Evolutionary conservation across 805 yeast genomes (phyloP).

Genomic region (Candida nonsorbophila): DNA sequence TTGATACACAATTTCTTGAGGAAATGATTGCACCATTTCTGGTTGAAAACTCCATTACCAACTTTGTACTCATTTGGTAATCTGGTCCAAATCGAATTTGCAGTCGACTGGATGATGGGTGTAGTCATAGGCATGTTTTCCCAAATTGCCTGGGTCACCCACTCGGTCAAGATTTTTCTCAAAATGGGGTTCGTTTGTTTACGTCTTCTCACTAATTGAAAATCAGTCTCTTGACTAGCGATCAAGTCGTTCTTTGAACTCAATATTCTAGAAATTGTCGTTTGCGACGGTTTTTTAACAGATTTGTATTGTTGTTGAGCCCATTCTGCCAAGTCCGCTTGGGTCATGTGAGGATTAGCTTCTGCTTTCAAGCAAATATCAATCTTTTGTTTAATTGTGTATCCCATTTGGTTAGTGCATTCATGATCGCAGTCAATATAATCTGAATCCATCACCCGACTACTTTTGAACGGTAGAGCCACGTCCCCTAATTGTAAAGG

Average conservation of each 20-base stretch:
- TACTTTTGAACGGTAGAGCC: too few relatives aligned
- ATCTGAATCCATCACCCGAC: too few relatives aligned
- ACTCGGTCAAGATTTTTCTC: conserved; percentile 57
- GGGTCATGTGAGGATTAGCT: conserved; percentile 65
- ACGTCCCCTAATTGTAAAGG: too few relatives aligned
- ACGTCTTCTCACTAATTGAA: conserved; percentile 45
- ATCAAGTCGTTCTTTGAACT: conserved; percentile 51
- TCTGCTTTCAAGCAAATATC: conserved; percentile 65
- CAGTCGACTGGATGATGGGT: conserved; percentile 59
- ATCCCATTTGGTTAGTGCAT: conserved; percentile 37
- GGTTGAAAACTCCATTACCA: conserved; percentile 61
- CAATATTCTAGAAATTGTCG: conserved; percentile 58
- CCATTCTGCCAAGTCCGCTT: conserved; percentile 60
- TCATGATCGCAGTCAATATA: too few relatives aligned
- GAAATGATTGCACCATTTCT: conserved; percentile 56
- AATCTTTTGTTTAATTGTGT: conserved; percentile 56
- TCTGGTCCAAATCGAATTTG: conserved; percentile 58
- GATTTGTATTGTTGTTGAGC: conserved; percentile 52
- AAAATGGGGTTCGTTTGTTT: conserved; percentile 52
- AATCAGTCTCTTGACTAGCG: conserved; percentile 47
- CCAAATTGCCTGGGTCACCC: conserved; percentile 67
- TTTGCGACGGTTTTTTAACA: conserved; percentile 56
- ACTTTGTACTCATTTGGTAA: conserved; percentile 50
- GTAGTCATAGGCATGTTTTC: conserved; percentile 60
- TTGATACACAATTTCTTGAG: conserved; percentile 45